phyloP scores from a whole-genome alignment of 352 stramenopile species.

The Ophiocytium majus region DNA sequence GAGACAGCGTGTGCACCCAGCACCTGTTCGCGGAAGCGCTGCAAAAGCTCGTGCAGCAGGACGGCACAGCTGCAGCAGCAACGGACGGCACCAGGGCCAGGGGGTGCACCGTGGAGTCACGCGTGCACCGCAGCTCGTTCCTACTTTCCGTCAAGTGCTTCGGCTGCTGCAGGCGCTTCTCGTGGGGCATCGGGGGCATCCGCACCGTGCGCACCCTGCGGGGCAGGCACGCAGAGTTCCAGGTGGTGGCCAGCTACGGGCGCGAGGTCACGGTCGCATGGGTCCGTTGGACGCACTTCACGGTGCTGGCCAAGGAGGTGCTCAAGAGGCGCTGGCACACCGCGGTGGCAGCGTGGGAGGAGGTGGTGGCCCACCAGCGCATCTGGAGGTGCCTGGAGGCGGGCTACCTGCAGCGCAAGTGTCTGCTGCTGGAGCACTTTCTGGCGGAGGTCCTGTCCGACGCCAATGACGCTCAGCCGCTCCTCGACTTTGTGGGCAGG shows the following conservation, averaged over 20 bases:
- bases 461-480: neutral
- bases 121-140: no score
- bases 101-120: no score
- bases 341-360: neutral
- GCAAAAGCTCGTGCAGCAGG: no score
- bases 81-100: no score
- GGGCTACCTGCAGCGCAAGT: neutral
- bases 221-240: neutral
- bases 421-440: neutral
- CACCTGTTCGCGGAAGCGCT: no score
- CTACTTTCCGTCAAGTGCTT: neutral
- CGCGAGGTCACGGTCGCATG: neutral
- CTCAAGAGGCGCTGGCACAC: neutral
- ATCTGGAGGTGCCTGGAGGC: neutral
- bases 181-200: constrained; percentile 1
- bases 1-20: no score
- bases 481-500: neutral
- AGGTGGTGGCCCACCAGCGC: neutral
- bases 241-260: constrained; percentile 10
- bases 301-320: neutral
- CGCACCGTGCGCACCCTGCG: neutral
- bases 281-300: neutral
- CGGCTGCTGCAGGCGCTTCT: neutral
- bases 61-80: no score
- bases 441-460: neutral